Evolutionary conservation across 1,284 basidiomycete species (phyloP).

Genomic region (Boletus albobrunnescens): DNA sequence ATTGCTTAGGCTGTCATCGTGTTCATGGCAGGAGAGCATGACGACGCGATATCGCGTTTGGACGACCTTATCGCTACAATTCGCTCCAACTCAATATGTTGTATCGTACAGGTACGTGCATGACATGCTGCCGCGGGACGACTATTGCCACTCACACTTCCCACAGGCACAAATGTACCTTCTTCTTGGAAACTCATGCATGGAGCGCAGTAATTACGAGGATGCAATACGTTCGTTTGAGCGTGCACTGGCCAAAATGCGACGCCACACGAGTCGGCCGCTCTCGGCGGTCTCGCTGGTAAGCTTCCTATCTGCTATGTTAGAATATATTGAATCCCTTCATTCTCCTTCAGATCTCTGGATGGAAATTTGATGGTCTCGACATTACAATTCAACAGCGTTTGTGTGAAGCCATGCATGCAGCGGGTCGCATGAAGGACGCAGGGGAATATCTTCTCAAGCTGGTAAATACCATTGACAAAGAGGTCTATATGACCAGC

Average conservation of each 20-base stretch:
- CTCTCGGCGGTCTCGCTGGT: background rate
- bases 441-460: background rate
- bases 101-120: background rate
- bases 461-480: background rate
- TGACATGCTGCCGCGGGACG: background rate
- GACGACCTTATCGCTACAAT: background rate
- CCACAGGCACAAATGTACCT: background rate
- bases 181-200: background rate
- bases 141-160: background rate
- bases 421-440: background rate
- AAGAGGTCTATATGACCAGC: background rate
- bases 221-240: constrained; percentile 1
- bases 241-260: background rate
- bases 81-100: background rate
- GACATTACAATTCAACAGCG: background rate
- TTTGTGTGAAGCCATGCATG: background rate
- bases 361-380: constrained; percentile 1
- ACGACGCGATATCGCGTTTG: background rate
- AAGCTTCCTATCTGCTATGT: background rate
- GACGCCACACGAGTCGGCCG: background rate
- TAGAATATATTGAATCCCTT: too few species aligned
- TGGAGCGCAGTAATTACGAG: background rate
- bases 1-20: background rate
- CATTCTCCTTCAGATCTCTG: background rate
- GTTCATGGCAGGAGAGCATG: background rate